Conservation (phyloP, 768 basidiomycete species). For the Macrocybe gigantea region DNA sequence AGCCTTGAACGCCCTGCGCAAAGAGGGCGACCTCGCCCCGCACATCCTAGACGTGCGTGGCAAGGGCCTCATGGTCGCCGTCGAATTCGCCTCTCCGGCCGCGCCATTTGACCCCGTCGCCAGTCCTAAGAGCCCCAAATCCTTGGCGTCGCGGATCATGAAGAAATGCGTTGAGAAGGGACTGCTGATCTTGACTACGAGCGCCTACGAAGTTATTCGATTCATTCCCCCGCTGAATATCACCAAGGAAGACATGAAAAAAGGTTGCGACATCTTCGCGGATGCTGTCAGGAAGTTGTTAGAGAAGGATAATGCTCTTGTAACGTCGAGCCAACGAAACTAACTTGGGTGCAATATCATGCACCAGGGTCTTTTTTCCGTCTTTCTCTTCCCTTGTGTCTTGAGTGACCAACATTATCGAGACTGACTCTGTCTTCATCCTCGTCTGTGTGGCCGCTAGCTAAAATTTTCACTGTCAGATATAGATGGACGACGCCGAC, state of each 20-base stretch:
- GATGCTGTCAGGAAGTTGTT: conserved; percentile 70
- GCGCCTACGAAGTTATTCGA: conserved; percentile 79
- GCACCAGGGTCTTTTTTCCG: too few relatives aligned
- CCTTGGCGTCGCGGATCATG: conserved; percentile 63
- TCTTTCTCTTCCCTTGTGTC: too few relatives aligned
- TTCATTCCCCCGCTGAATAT: conserved; percentile 94
- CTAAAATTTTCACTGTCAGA: too few relatives aligned
- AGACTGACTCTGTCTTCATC: too few relatives aligned
- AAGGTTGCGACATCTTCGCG: conserved; percentile 59
- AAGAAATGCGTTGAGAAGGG: conserved; percentile 83
- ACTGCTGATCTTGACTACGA: conserved; percentile 84
- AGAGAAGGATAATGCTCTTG: conserved; percentile 28
- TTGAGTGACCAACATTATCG: too few relatives aligned
- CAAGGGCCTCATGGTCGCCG: conserved; percentile 81
- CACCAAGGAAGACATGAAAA: conserved; percentile 63
- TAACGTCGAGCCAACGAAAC: neutral
- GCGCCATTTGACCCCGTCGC: conserved; percentile 40
- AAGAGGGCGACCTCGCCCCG: conserved; percentile 43
- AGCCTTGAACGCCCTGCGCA: conserved; percentile 49
- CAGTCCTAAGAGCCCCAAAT: conserved; percentile 27
- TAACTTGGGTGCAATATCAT: neutral
- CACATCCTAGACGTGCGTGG: conserved; percentile 86
- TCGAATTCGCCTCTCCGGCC: conserved; percentile 69
- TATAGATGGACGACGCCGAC: too few relatives aligned
- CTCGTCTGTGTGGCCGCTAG: too few relatives aligned